Evolutionary conservation across 352 stramenopile genomes (phyloP).

Genomic region (Phytophthora podocarpi): DNA sequence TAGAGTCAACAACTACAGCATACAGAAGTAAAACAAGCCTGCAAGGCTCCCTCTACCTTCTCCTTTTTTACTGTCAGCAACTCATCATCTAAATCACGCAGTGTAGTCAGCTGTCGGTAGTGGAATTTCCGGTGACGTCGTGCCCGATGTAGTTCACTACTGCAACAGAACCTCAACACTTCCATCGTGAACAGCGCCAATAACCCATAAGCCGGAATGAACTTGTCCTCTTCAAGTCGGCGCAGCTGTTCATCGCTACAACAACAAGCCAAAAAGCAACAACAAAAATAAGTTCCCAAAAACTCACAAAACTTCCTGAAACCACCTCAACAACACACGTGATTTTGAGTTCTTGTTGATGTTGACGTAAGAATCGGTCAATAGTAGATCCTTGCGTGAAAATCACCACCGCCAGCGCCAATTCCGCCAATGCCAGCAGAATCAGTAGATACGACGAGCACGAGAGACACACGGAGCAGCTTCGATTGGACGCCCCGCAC

Average conservation of each 20-base stretch:
- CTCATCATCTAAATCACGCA: slow-evolving; percentile 74
- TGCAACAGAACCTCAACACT: slow-evolving; percentile 72
- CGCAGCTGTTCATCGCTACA: slow-evolving; percentile 60
- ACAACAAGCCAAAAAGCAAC: slow-evolving; percentile 3
- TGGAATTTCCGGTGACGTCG: slow-evolving; percentile 61
- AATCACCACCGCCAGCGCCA: slow-evolving; percentile 70
- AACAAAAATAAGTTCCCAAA: slow-evolving; percentile 2
- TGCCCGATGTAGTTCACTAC: slow-evolving; percentile 52
- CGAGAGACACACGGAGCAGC: slow-evolving; percentile 53
- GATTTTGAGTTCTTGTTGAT: slow-evolving; percentile 71
- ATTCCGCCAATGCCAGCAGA: slow-evolving; percentile 61
- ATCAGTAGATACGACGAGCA: slow-evolving; percentile 68
- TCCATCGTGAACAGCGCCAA: slow-evolving; percentile 73
- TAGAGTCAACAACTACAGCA: neutral
- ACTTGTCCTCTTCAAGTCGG: slow-evolving; percentile 66
- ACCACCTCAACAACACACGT: slow-evolving; percentile 39
- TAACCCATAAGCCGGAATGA: slow-evolving; percentile 66
- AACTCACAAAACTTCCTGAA: neutral
- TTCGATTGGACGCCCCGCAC: slow-evolving; percentile 58
- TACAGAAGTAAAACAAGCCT: too few relatives aligned
- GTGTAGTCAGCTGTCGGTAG: slow-evolving; percentile 57
- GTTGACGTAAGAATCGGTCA: slow-evolving; percentile 61
- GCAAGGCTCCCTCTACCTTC: too few relatives aligned
- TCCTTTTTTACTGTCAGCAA: slow-evolving; percentile 73
- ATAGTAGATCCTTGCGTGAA: slow-evolving; percentile 66